Evolutionary conservation across 2,329 filamentous ascomycete species (phyloP).

Genomic region (Fulvia fulva): DNA sequence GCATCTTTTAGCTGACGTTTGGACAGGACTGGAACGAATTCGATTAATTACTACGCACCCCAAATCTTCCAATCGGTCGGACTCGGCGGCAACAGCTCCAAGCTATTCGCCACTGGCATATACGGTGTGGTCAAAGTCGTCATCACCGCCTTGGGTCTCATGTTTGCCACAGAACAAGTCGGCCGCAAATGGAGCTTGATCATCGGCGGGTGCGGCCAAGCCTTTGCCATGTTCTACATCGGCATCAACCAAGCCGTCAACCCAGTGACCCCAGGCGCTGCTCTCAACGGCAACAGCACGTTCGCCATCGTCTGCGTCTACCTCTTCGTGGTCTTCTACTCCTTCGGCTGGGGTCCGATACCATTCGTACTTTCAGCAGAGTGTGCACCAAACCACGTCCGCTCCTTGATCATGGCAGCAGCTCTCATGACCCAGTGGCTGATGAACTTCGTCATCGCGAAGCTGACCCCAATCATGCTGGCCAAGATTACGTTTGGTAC

Average conservation of each 20-base stretch:
- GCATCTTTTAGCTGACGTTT: slow-evolving; percentile 1
- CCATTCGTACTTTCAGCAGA: slow-evolving; percentile 44
- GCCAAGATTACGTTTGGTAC: slow-evolving; percentile 42
- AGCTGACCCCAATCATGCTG: slow-evolving; percentile 41
- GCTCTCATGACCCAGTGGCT: slow-evolving; percentile 47
- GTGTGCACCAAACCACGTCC: slow-evolving; percentile 31
- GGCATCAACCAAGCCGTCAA: slow-evolving; percentile 36
- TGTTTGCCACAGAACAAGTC: slow-evolving; percentile 44
- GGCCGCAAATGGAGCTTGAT: slow-evolving; percentile 45
- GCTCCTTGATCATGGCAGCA: slow-evolving; percentile 42
- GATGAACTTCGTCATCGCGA: slow-evolving; percentile 24
- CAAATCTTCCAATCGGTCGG: slow-evolving; percentile 44
- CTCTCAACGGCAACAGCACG: slow-evolving; percentile 51
- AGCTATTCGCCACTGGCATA: slow-evolving; percentile 45
- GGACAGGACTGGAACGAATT: slow-evolving; percentile 35
- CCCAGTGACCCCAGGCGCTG: slow-evolving; percentile 44
- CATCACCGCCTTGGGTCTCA: slow-evolving; percentile 41
- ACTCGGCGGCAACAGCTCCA: slow-evolving; percentile 36
- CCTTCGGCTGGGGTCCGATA: slow-evolving; percentile 45
- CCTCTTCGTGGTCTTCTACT: slow-evolving; percentile 46
- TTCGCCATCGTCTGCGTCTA: slow-evolving; percentile 53
- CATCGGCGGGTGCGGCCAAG: slow-evolving; percentile 41
- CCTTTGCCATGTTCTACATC: slow-evolving; percentile 43
- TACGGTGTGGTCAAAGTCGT: slow-evolving; percentile 47
- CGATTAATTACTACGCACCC: slow-evolving; percentile 42